Evolutionary conservation across 148 eudicot genomes (phyloP), one percentile per base, ranked within the genome.

Genomic region (Amaranthus palmeri): DNA sequence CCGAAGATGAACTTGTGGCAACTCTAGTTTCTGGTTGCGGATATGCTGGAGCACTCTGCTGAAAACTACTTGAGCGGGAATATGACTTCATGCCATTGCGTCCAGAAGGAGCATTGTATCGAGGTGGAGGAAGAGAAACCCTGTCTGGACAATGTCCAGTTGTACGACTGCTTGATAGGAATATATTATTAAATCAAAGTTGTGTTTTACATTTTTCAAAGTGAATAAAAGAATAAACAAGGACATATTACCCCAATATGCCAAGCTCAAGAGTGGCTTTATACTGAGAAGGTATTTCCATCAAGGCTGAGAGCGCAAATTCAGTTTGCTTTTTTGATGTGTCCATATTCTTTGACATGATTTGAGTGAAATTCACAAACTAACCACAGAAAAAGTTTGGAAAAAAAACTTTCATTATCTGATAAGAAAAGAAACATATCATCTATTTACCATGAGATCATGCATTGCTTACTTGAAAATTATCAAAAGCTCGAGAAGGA

Each of bases 271-370:
- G 81, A 7, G 97, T 96, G 74, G 99, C 99, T 78, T 92, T 90
- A 65, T 92, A 96, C 74, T 96, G 99, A 72, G 96, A 77, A 67
- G 99, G 99, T 76, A 96, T 86, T 78, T 92, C 97, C 99, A 96
- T 96, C 79, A 96, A 76, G 63, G 99, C 96, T 61, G 93, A 48
- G 72, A 96, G 96, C 49, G 99, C 95, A 77, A 92, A 92, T 68
- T 96, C 95, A 6, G 96, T 87, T 89, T 96, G 97, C 74, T 90
- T 96, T 56, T 93, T 73, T 53, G 90, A 56, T 81, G 83, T 36
- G 76, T 79, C 82, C 40, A 74, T 68, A 62, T 86, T 88, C 91
- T 90, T 92, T 47, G 90, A 84, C 99, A 96, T 96, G 44, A 96
- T 96, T 79, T 81, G 85, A 46, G 96, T 90, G 80, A 96, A 96